Conservation (phyloP, 768 basidiomycete genomes). For the Tulasnella sp. region DNA sequence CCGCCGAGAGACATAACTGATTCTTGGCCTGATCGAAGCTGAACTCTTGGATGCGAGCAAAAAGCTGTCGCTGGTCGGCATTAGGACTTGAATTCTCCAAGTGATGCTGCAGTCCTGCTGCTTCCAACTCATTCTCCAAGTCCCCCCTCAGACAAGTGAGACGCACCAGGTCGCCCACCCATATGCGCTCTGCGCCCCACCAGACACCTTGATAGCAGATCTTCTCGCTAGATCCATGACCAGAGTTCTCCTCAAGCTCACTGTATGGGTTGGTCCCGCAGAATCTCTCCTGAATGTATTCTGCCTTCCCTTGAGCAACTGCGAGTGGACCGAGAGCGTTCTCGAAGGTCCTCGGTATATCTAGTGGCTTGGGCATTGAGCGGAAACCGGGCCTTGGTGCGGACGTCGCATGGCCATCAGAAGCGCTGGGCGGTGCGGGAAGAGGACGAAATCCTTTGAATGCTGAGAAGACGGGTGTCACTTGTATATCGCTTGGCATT, state of each 20-base stretch:
- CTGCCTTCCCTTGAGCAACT: not conserved
- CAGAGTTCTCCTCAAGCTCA: not conserved
- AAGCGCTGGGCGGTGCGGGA: not conserved
- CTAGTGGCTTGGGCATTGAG: too few species aligned
- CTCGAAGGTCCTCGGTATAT: not conserved
- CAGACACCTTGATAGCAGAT: conserved; percentile 13
- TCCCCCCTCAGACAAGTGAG: not conserved
- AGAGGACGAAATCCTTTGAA: not conserved
- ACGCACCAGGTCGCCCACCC: conserved; percentile 15
- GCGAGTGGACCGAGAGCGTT: not conserved
- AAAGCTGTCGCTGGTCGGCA: not conserved
- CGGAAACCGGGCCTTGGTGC: too few species aligned
- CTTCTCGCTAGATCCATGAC: too few species aligned
- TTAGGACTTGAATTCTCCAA: not conserved
- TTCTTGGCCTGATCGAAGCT: not conserved
- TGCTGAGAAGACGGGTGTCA: not conserved
- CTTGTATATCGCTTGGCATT: not conserved
- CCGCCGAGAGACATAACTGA: not conserved
- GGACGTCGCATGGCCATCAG: not conserved
- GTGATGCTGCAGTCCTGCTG: too few species aligned
- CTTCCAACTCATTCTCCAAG: not conserved
- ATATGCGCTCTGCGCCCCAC: conserved; percentile 13
- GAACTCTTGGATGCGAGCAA: not conserved
- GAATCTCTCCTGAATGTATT: not conserved
- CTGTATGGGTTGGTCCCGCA: not conserved